Evolutionary conservation across 2,329 filamentous ascomycete species (phyloP).

Genomic region (Aureobasidium sp.): DNA sequence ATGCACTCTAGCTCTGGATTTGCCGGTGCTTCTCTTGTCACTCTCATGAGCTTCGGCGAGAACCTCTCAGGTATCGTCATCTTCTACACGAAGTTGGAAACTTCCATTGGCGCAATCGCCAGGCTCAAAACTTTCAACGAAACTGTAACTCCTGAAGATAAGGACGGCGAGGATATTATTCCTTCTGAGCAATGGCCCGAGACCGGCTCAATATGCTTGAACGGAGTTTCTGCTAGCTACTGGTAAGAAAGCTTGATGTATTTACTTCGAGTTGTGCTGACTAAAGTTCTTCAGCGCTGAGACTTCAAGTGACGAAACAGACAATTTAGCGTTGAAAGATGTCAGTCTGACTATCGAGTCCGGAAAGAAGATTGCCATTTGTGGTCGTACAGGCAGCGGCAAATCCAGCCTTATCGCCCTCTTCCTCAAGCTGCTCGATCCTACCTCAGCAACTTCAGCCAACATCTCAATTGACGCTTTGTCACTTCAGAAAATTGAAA

Average conservation of each 20-base stretch:
- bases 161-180: slow-evolving; percentile 39
- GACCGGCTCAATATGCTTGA: neutral
- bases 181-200: slow-evolving; percentile 44
- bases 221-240: neutral
- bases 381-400: slow-evolving; percentile 47
- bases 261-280: no score
- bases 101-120: slow-evolving; percentile 47
- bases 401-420: slow-evolving; percentile 43
- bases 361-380: slow-evolving; percentile 43
- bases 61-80: slow-evolving; percentile 41
- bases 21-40: slow-evolving; percentile 46
- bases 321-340: slow-evolving; percentile 25
- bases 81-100: slow-evolving; percentile 52
- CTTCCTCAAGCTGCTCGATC: slow-evolving; percentile 43
- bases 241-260: neutral
- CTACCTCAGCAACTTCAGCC: slow-evolving; percentile 16
- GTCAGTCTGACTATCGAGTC: slow-evolving; percentile 41
- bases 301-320: neutral
- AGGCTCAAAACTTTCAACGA: slow-evolving; percentile 21
- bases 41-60: slow-evolving; percentile 45
- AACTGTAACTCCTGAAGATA: neutral
- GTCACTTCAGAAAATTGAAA: slow-evolving; percentile 39
- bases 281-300: neutral
- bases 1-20: slow-evolving; percentile 29
- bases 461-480: slow-evolving; percentile 30